Conservation (phyloP, 352 stramenopile species). For the Aphanomyces stellatus region DNA sequence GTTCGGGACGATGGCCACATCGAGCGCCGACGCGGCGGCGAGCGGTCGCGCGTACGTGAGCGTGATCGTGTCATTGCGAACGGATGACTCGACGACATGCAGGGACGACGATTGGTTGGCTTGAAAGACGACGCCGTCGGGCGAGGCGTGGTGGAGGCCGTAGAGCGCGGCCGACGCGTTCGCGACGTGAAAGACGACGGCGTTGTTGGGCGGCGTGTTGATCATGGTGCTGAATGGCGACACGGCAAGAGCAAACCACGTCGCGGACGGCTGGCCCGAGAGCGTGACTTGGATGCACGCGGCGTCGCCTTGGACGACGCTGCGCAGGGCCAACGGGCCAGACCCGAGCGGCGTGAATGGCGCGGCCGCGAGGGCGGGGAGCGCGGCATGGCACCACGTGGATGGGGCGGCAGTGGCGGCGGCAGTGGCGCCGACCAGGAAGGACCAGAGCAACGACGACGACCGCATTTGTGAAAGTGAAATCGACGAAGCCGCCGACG, state of each 20-base stretch:
- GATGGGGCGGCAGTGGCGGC: background rate
- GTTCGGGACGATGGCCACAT: background rate
- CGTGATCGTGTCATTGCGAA: background rate
- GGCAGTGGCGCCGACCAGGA: background rate
- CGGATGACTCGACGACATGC: background rate
- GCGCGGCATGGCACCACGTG: background rate
- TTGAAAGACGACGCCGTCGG: background rate
- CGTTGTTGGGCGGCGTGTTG: background rate
- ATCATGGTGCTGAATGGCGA: background rate
- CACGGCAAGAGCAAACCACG: background rate
- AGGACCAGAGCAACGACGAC: no score
- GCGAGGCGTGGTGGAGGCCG: background rate
- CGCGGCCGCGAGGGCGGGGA: background rate
- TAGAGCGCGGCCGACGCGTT: background rate
- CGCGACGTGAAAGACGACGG: background rate
- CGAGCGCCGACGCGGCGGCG: background rate
- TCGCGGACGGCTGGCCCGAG: background rate
- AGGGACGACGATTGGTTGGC: background rate
- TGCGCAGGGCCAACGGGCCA: background rate
- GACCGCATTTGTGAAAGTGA: background rate
- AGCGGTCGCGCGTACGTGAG: background rate
- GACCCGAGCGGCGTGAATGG: background rate
- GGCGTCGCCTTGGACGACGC: background rate
- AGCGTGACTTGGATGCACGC: slow-evolving; percentile 1
- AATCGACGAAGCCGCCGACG: no score